Percentiles rank a stretch among this genome's conserved stretches.
Conservation (phyloP, 2,329 filamentous ascomycete genomes). For the Scleromitrula shiraiana region DNA sequence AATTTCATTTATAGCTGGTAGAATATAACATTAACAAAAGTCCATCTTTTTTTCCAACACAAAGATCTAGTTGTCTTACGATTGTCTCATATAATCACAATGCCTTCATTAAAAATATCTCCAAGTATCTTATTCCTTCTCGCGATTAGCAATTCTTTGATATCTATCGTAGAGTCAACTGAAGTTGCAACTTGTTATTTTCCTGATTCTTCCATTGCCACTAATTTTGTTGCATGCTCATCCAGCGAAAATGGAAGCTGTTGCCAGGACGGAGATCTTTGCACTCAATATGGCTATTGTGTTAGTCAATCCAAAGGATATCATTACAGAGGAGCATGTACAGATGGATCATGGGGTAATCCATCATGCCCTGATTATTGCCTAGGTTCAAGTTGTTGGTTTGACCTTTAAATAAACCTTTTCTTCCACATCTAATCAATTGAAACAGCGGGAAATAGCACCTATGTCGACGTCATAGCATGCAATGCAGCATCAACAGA, state of each 20-base stretch:
- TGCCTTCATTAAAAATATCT: background rate
- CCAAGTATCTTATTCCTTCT: background rate
- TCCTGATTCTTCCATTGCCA: constrained; percentile 10
- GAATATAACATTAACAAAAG: no score
- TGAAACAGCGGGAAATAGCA: constrained; percentile 10
- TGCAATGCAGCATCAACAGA: constrained; percentile 8
- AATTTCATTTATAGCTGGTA: no score
- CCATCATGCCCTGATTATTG: constrained; percentile 17
- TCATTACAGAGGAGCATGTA: constrained; percentile 17
- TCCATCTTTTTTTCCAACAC: background rate
- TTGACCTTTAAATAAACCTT: background rate
- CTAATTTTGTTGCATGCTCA: constrained; percentile 12
- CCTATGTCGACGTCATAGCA: constrained; percentile 11
- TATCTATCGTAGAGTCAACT: background rate
- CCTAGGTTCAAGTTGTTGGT: constrained; percentile 3
- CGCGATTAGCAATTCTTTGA: background rate
- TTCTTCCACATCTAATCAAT: background rate
- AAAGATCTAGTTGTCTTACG: background rate
- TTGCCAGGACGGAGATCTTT: constrained; percentile 12
- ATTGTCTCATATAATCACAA: background rate
- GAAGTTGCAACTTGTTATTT: constrained; percentile 7
- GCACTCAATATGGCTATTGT: constrained; percentile 14
- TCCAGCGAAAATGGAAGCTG: constrained; percentile 12
- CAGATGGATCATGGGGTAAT: constrained; percentile 15
- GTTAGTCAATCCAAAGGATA: constrained; percentile 14